These are phyloP conservation scores for Phlebiopsis gigantea DNA, from an alignment of 768 basidiomycete genomes.

Conservation along the genomic window DNA sequence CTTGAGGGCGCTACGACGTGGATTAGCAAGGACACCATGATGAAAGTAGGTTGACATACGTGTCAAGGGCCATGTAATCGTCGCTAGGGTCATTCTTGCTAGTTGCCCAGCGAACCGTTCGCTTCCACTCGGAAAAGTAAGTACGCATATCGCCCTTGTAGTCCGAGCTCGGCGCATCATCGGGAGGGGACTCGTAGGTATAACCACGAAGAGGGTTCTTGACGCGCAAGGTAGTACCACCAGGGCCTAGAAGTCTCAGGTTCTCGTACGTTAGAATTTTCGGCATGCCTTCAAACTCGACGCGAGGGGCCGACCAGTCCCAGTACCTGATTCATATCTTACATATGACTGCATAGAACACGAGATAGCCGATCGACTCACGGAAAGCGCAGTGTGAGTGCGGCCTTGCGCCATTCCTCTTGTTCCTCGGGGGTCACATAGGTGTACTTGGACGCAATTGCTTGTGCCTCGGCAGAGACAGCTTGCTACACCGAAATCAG, in stretches of 20 bases:
- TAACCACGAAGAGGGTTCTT: background rate
- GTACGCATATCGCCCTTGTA: background rate
- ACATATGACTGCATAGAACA: background rate
- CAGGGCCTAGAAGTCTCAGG: background rate
- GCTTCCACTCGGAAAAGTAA: background rate
- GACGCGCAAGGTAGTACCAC: background rate
- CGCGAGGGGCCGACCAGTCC: background rate
- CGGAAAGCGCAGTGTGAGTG: conserved; percentile 5
- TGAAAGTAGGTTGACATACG: background rate
- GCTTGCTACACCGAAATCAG: background rate
- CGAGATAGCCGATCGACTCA: background rate
- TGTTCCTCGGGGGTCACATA: background rate
- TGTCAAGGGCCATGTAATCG: conserved; percentile 1
- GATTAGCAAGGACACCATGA: background rate
- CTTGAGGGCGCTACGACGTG: background rate
- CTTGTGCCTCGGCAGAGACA: background rate
- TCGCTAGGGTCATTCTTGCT: background rate
- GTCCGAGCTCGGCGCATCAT: background rate
- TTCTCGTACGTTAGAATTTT: background rate
- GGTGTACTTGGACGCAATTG: background rate
- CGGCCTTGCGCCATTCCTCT: background rate
- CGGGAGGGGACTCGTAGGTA: background rate
- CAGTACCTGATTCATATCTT: background rate
- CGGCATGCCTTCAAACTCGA: background rate
- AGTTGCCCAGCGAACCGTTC: conserved; percentile 3